Base-by-base conservation (phyloP, 2,329 filamentous ascomycete species). In the Neopestalotiopsis rosae region DNA sequence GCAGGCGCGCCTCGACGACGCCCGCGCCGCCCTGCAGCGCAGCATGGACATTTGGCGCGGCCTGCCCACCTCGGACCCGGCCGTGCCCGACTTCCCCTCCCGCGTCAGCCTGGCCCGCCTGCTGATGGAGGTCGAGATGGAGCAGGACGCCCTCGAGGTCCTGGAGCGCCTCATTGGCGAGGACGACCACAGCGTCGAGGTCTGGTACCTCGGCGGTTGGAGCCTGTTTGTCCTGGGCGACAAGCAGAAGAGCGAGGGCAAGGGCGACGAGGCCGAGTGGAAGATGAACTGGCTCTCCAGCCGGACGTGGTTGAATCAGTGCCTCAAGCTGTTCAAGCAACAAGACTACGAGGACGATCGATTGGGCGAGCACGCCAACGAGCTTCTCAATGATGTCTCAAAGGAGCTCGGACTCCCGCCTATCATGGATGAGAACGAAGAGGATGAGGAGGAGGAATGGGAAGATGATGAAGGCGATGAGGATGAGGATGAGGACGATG, bases 171-270 rank as follows among this genome's bases (percentile, higher is more conserved):
- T 99, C 66, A 89, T 97, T 52, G 85, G 88, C 45, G 96, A 99
- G 78, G 95, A 99, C 73, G 97, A 99, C 78, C 88, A 92, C 77
- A 97, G 95, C 79, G 93, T 99, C 24, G 96, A 99, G 81, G 92
- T 94, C 20, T 98, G 95, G 94, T 99, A 99, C 82, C 86, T 99
- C 5, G 96, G 96, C 58, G 97, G 96, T 4, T 98, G 95, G 93
- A 95, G 94, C 74, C 86, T 97, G 73, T 94, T 94, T 78, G 87
- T 97, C 69, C 84, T 92, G 71, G 93, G 92, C 12, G 88, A 93
- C 79, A 93, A 91, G 84, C 83, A 89, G 75, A 88, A 86, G 74
- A 75, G 67, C 77, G 81, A 74, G 82, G 85, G 77, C 77, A 80
- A 71, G 76, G 85, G 70, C 13, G 74, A 75, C 4, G 84, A 84